Conservation (phyloP, 225 moss, liverwort and hornwort species). For the Bryoerythrophyllum caledonicum region DNA sequence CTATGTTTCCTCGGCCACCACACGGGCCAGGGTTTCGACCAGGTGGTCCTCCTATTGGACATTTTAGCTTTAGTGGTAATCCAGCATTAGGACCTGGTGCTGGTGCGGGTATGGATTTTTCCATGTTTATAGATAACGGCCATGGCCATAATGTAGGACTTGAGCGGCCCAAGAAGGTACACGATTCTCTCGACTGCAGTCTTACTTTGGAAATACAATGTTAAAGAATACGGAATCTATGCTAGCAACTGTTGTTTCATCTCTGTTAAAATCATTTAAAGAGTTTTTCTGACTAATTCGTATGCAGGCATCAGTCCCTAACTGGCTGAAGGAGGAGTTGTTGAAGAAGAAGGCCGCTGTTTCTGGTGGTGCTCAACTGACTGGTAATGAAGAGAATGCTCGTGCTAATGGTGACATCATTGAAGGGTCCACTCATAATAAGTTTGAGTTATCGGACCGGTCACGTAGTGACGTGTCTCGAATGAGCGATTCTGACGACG, state of each 20-base stretch:
- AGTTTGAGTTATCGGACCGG: constrained; percentile 66
- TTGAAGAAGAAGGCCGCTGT: constrained; percentile 87
- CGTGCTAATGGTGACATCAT: constrained; percentile 68
- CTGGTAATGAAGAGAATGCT: constrained; percentile 65
- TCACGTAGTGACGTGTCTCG: constrained; percentile 87
- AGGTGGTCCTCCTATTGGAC: constrained; percentile 72
- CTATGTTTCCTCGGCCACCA: constrained; percentile 76
- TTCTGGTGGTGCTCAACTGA: constrained; percentile 51
- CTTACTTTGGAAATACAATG: not conserved
- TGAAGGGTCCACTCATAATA: constrained; percentile 44
- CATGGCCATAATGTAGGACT: constrained; percentile 72
- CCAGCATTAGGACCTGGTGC: constrained; percentile 66
- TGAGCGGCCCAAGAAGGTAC: constrained; percentile 97
- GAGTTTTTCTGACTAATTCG: constrained; percentile 9
- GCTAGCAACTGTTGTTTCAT: constrained; percentile 10
- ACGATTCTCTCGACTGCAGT: constrained; percentile 8
- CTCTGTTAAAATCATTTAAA: not conserved
- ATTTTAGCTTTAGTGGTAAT: constrained; percentile 79
- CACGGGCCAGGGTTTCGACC: constrained; percentile 86
- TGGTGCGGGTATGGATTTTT: constrained; percentile 76
- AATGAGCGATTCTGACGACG: constrained; percentile 86
- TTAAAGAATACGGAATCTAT: not conserved
- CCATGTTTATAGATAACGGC: constrained; percentile 79
- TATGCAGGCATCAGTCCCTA: constrained; percentile 92
- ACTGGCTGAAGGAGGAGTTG: constrained; percentile 95